phyloP scores from a whole-genome alignment of 176 grass and related monocot species.

The Panicum miliaceum region DNA sequence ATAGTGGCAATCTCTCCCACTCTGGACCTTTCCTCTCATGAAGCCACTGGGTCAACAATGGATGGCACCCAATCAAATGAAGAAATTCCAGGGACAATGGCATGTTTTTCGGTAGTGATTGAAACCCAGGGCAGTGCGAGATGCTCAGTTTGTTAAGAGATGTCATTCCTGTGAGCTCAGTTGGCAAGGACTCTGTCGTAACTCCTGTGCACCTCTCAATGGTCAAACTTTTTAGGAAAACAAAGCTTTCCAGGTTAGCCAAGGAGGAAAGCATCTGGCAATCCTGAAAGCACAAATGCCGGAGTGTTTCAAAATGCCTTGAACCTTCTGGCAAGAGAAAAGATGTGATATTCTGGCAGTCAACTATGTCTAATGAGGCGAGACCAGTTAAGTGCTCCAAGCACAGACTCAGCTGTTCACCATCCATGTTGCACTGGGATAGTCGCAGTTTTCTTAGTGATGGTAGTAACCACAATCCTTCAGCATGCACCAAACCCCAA shows the following conservation, averaged over 20 bases:
- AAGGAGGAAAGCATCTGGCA: constrained; percentile 42
- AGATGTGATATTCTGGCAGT: constrained; percentile 45
- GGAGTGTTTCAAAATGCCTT: constrained; percentile 21
- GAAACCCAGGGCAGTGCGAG: constrained; percentile 38
- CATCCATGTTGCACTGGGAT: constrained; percentile 25
- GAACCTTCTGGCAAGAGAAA: constrained; percentile 37
- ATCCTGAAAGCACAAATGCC: constrained; percentile 39
- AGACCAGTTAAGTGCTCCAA: constrained; percentile 39
- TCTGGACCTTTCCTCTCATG: constrained; percentile 37
- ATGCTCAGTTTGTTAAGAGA: constrained; percentile 51
- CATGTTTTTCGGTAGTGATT: constrained; percentile 33
- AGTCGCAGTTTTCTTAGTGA: constrained; percentile 48
- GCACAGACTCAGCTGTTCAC: constrained; percentile 9
- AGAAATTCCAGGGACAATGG: constrained; percentile 41
- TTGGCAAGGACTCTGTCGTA: constrained; percentile 28
- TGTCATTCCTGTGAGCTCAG: constrained; percentile 27
- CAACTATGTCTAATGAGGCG: constrained; percentile 41
- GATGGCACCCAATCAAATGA: constrained; percentile 35
- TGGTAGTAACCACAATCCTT: constrained; percentile 29
- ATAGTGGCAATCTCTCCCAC: constrained; percentile 39
- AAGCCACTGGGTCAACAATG: constrained; percentile 28
- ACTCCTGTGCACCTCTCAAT: constrained; percentile 46
- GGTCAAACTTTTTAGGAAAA: constrained; percentile 40
- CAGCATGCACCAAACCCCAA: constrained; percentile 11
- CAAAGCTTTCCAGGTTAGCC: constrained; percentile 36